Conservation (phyloP, 192 early-diverging fungal genomes). For the Podila verticillata region DNA sequence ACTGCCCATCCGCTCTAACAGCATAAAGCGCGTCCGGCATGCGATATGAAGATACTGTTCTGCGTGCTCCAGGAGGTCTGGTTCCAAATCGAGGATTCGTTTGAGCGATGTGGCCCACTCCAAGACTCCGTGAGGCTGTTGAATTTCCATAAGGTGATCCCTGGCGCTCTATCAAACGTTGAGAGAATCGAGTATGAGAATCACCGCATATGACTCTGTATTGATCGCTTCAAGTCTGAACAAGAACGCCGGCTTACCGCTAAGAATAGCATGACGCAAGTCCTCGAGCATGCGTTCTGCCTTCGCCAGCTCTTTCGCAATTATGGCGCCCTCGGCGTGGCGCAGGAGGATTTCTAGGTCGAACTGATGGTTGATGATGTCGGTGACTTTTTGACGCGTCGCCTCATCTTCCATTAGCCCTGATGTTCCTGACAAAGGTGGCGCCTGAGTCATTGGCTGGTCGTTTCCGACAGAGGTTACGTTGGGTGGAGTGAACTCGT, state of each 20-base stretch:
- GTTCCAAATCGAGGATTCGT: not conserved
- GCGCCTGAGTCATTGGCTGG: not conserved
- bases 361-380: constrained; percentile 76
- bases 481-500: not conserved
- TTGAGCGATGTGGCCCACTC: not conserved
- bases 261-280: constrained; percentile 61
- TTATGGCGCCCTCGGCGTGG: constrained; percentile 71
- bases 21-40: constrained; percentile 42
- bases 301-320: constrained; percentile 68
- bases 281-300: constrained; percentile 66
- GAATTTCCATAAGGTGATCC: constrained; percentile 56
- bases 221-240: not conserved
- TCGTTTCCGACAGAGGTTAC: not conserved
- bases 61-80: constrained; percentile 20
- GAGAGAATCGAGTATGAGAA: not conserved
- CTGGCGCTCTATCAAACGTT: constrained; percentile 43
- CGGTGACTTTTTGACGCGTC: constrained; percentile 56
- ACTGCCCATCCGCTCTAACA: constrained; percentile 46
- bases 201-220: not conserved
- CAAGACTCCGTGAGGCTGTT: constrained; percentile 17
- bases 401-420: constrained; percentile 23
- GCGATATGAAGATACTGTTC: constrained; percentile 32
- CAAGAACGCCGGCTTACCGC: constrained; percentile 53
- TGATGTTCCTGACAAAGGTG: not conserved
- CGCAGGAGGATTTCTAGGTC: constrained; percentile 82